Evolutionary conservation across 345 rosid species (phyloP).

Genomic region (Lepidium sativum): DNA sequence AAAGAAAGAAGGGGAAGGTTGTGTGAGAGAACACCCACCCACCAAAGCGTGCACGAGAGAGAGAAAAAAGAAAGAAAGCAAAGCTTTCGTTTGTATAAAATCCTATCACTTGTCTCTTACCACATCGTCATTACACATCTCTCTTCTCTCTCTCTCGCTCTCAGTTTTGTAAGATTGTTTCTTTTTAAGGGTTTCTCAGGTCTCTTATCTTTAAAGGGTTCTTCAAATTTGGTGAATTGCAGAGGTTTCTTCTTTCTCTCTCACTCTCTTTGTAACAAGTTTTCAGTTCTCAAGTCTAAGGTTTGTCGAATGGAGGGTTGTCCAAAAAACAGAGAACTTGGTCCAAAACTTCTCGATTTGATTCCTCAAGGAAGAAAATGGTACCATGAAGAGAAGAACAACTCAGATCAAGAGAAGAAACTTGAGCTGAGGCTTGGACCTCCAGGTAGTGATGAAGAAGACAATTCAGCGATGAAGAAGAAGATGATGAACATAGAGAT

Average conservation of each 20-base stretch:
- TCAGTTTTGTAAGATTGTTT: constrained; percentile 18
- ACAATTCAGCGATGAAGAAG: constrained; percentile 32
- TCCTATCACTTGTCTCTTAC: constrained; percentile 15
- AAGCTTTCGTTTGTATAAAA: constrained; percentile 25
- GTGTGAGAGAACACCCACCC: constrained; percentile 24
- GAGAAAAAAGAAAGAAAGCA: neutral
- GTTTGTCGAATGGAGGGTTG: constrained; percentile 37
- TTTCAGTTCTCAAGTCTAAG: neutral
- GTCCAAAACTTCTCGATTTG: constrained; percentile 61
- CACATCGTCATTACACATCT: constrained; percentile 17
- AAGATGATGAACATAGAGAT: neutral
- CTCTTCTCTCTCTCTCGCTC: constrained; percentile 14
- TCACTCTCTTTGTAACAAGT: neutral
- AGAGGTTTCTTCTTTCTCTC: neutral
- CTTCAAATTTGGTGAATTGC: constrained; percentile 12
- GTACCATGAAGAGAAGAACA: constrained; percentile 25
- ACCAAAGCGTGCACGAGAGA: constrained; percentile 31
- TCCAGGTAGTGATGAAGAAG: constrained; percentile 58
- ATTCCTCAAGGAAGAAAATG: constrained; percentile 44
- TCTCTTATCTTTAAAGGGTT: neutral
- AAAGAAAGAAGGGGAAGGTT: neutral
- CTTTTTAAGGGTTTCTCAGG: constrained; percentile 4
- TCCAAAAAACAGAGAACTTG: constrained; percentile 38
- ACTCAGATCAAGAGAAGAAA: constrained; percentile 54
- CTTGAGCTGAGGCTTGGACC: constrained; percentile 97